Evolutionary conservation across 495 filamentous ascomycete genomes (phyloP), one percentile per base, ranked within the genome.

Genomic region (Podospora pseudoanserina): DNA sequence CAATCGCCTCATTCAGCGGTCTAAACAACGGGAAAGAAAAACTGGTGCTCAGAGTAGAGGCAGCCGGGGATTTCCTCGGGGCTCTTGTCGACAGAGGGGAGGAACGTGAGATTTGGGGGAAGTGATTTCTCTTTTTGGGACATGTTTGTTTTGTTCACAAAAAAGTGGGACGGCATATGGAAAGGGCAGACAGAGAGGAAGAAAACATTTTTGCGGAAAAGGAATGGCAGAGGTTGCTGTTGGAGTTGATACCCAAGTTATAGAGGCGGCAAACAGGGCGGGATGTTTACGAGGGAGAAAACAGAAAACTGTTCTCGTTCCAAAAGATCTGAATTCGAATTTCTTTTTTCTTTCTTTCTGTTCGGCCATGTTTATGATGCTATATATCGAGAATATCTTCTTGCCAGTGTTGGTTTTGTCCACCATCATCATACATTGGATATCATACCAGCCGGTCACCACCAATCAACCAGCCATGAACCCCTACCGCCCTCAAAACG

Each of bases 1-100:
- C 94, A 16, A 81, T 91, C 5, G 88, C 87, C 4, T 91, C 90
- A 13, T 78, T 91, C 70, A 86, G 86, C 62, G 89, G 89, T 86
- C 79, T 80, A 84, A 0, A 26, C 4, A 23, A 23, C 2, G 32
- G 27, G 13, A 19, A 2, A 19, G 71, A 76, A 20, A 67, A 66
- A 63, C 70, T 75, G 63, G 34, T 81, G 5, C 66, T 85, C 56
- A 74, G 73, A 62, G 63, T 85, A 23, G 66, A 65, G 65, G 79
- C 76, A 23, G 81, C 77, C 54, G 83, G 82, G 19, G 80, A 84
- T 67, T 85, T 79, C 79, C 72, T 84, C 44, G 81, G 82, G 23
- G 72, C 73, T 27, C 67, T 85, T 55, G 65, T 83, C 27, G 80
- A 78, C 32, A 73, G 74, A 68, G 73, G 72, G n/a, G 80, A 73